Evolutionary conservation across 306 rosid genomes (phyloP).

Genomic region (Rosa multiflora): DNA sequence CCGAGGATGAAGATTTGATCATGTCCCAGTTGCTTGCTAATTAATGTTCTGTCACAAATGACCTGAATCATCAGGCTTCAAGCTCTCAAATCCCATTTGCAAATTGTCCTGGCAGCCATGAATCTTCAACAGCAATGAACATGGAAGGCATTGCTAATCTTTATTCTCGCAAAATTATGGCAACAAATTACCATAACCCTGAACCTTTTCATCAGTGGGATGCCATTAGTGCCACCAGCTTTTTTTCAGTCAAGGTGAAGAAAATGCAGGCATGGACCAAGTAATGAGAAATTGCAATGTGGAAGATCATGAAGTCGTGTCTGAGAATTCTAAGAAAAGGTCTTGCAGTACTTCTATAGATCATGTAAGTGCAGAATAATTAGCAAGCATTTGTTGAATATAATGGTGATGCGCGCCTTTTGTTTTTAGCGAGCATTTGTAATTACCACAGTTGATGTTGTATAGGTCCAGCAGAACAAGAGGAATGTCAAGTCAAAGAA

Average conservation of each 20-base stretch:
- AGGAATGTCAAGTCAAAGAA: conserved; percentile 48
- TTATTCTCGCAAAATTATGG: conserved; percentile 24
- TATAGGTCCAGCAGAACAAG: conserved; percentile 44
- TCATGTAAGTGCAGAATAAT: conserved; percentile 36
- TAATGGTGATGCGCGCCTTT: not conserved
- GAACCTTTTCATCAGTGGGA: conserved; percentile 32
- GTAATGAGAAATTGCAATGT: conserved; percentile 36
- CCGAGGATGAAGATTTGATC: conserved; percentile 54
- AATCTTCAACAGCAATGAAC: conserved; percentile 18
- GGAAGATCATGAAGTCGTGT: conserved; percentile 28
- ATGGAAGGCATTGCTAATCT: conserved; percentile 28
- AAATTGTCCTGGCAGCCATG: conserved; percentile 47
- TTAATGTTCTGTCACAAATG: conserved; percentile 26
- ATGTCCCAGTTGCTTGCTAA: conserved; percentile 54
- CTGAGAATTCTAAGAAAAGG: conserved; percentile 50
- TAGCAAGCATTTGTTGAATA: not conserved
- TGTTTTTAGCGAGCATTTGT: not conserved
- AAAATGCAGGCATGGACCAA: conserved; percentile 30
- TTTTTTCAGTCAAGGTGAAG: conserved; percentile 32
- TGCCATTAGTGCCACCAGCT: conserved; percentile 12
- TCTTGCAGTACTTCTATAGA: conserved; percentile 36
- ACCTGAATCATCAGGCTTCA: conserved; percentile 37
- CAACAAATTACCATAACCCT: conserved; percentile 34
- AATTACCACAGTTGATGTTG: not conserved
- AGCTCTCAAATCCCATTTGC: conserved; percentile 47